phyloP scores from a whole-genome alignment of 257 asterid species.

The Ehretia macrophylla region DNA sequence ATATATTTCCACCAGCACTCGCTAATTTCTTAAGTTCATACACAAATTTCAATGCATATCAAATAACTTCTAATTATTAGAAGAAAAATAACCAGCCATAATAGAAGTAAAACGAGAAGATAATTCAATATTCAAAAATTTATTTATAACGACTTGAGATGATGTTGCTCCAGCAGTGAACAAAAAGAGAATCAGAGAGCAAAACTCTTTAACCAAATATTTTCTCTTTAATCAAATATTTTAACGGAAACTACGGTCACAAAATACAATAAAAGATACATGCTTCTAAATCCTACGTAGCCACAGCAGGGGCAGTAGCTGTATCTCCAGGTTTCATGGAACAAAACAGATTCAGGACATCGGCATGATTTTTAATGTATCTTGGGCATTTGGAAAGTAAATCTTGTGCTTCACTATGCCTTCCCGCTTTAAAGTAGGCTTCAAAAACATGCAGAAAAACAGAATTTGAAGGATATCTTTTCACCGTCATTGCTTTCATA shows the following conservation, averaged over 20 bases:
- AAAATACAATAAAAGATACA: slow-evolving; percentile 24
- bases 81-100: too few relatives aligned
- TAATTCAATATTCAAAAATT: neutral
- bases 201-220: neutral
- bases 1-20: too few relatives aligned
- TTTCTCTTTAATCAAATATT: neutral
- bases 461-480: slow-evolving; percentile 43
- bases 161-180: neutral
- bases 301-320: slow-evolving; percentile 21
- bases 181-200: neutral
- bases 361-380: slow-evolving; percentile 56
- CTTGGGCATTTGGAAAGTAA: slow-evolving; percentile 63
- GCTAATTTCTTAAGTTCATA: too few relatives aligned
- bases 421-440: slow-evolving; percentile 56
- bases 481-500: slow-evolving; percentile 40
- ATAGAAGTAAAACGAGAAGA: neutral
- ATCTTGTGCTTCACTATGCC: slow-evolving; percentile 62
- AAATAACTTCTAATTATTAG: too few relatives aligned
- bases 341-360: slow-evolving; percentile 57
- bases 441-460: slow-evolving; percentile 54
- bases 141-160: neutral
- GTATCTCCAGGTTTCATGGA: slow-evolving; percentile 29
- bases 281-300: slow-evolving; percentile 32
- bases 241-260: neutral
- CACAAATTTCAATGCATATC: too few relatives aligned